Evolutionary conservation across 768 basidiomycete species (phyloP).

Genomic region (Lentinula edodes): DNA sequence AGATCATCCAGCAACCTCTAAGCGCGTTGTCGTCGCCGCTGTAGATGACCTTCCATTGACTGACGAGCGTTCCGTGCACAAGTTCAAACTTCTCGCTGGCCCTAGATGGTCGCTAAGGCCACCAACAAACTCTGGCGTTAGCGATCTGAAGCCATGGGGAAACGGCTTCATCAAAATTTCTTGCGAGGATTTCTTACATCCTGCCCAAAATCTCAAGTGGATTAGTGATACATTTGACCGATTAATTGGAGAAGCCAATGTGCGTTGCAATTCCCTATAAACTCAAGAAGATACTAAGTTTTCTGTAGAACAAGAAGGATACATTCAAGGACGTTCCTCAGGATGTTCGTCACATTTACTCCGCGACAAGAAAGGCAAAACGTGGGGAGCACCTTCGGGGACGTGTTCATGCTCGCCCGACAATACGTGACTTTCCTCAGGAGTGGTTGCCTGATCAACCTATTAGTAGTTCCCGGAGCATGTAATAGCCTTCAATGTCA

Average conservation of each 20-base stretch:
- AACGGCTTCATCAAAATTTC: slow-evolving; percentile 89
- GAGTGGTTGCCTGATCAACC: slow-evolving; percentile 65
- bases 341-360: slow-evolving; percentile 76
- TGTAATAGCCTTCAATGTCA: slow-evolving; percentile 1
- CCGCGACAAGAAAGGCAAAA: slow-evolving; percentile 67
- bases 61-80: slow-evolving; percentile 64
- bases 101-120: slow-evolving; percentile 77
- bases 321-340: slow-evolving; percentile 64
- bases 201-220: slow-evolving; percentile 91
- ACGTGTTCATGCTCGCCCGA: slow-evolving; percentile 49
- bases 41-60: slow-evolving; percentile 69
- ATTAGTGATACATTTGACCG: slow-evolving; percentile 81
- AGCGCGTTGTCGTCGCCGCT: slow-evolving; percentile 70
- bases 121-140: slow-evolving; percentile 64
- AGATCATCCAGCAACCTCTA: slow-evolving; percentile 62
- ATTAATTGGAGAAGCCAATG: slow-evolving; percentile 79
- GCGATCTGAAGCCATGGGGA: slow-evolving; percentile 38
- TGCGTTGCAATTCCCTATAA: slow-evolving; percentile 34
- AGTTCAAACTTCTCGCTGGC: slow-evolving; percentile 85
- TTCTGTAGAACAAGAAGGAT: slow-evolving; percentile 16
- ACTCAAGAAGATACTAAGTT: background rate
- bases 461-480: background rate
- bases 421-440: slow-evolving; percentile 75
- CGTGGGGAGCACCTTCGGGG: slow-evolving; percentile 63
- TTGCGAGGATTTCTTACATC: slow-evolving; percentile 80